Conservation (phyloP, 306 rosid species). For the Glycine soja region DNA sequence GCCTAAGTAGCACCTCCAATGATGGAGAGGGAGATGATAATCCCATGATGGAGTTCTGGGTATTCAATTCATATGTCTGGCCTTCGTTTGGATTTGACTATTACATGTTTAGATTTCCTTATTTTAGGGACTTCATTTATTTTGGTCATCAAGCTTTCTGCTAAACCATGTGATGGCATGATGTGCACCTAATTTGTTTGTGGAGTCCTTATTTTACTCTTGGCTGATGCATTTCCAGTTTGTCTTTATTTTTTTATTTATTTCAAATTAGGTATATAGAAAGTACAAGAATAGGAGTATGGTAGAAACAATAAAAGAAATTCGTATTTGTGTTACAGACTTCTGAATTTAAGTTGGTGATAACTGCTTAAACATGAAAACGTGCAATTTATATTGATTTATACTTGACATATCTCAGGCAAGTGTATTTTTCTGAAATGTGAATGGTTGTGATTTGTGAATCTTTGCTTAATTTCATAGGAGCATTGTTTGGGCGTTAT, state of each 20-base stretch:
- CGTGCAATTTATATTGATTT: not conserved
- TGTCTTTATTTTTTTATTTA: too few relatives aligned
- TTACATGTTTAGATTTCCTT: not conserved
- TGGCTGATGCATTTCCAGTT: conserved; percentile 13
- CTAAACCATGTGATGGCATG: not conserved
- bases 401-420: not conserved
- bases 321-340: too few relatives aligned
- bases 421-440: too few relatives aligned
- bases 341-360: conserved; percentile 25
- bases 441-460: too few relatives aligned
- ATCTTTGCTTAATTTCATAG: too few relatives aligned
- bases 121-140: not conserved
- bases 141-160: conserved; percentile 25
- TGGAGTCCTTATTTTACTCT: conserved; percentile 5
- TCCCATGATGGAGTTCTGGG: not conserved
- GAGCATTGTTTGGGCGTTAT: too few relatives aligned
- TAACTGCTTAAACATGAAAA: not conserved
- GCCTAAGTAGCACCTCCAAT: too few relatives aligned
- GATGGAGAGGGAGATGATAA: too few relatives aligned
- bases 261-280: too few relatives aligned
- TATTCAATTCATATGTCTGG: too few relatives aligned
- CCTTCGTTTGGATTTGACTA: not conserved
- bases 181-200: not conserved
- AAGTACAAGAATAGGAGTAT: too few relatives aligned
- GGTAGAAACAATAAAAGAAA: too few relatives aligned